Evolutionary conservation across 352 stramenopile species (phyloP).

Genomic region (Globisporangium ultimum): DNA sequence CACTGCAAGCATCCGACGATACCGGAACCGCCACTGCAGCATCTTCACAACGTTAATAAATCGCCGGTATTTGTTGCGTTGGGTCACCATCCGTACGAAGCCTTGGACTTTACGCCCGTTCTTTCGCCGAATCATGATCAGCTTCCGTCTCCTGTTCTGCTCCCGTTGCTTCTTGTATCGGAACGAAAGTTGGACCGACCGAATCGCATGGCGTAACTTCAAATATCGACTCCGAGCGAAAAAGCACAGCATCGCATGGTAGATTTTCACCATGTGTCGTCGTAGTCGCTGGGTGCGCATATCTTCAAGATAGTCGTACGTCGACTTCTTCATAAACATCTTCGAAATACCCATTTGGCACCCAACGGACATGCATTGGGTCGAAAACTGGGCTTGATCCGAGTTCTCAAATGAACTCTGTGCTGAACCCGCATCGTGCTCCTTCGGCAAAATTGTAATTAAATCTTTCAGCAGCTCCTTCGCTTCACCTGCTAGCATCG

Average conservation of each 20-base stretch:
- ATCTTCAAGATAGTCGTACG: conserved; percentile 90
- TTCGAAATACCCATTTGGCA: conserved; percentile 94
- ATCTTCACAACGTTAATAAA: conserved; percentile 54
- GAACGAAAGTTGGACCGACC: conserved; percentile 55
- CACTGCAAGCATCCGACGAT: conserved; percentile 29
- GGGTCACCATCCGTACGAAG: conserved; percentile 50
- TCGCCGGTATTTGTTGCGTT: conserved; percentile 49
- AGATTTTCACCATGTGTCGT: conserved; percentile 75
- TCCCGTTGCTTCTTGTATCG: conserved; percentile 47
- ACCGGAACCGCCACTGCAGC: conserved; percentile 72
- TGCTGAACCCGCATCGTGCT: conserved; percentile 70
- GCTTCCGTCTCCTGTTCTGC: conserved; percentile 21
- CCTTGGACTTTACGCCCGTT: conserved; percentile 52
- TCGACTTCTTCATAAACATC: conserved; percentile 92
- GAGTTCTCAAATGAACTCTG: conserved; percentile 68
- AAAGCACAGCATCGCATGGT: conserved; percentile 60
- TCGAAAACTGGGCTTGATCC: conserved; percentile 63
- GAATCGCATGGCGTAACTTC: conserved; percentile 48
- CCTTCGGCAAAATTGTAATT: conserved; percentile 88
- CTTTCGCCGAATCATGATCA: conserved; percentile 31
- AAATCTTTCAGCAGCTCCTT: conserved; percentile 84
- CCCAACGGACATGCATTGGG: conserved; percentile 51
- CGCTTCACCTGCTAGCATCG: conserved; percentile 49
- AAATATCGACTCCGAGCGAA: conserved; percentile 53
- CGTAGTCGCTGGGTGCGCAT: conserved; percentile 71